Conservation (phyloP, 116 monocot species). For the Phalaenopsis hybrid region DNA sequence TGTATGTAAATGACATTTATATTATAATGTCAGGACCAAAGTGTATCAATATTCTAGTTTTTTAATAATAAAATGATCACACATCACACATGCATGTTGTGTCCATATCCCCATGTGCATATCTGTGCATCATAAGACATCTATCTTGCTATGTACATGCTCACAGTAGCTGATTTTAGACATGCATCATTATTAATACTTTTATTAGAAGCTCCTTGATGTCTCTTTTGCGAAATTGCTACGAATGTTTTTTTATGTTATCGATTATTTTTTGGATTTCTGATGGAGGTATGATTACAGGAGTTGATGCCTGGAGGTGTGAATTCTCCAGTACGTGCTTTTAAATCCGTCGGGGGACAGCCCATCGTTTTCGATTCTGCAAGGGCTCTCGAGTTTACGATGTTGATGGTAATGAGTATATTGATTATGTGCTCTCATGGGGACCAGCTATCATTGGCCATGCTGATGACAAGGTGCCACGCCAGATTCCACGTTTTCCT, state of each 20-base stretch:
- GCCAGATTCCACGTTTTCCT: not conserved
- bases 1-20: too few relatives aligned
- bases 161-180: too few relatives aligned
- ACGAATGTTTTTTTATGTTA: not conserved
- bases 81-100: too few relatives aligned
- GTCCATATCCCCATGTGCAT: too few relatives aligned
- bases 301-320: slow-evolving; percentile 96
- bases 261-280: not conserved
- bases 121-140: too few relatives aligned
- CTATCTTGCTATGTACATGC: too few relatives aligned
- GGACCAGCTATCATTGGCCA: slow-evolving; percentile 88
- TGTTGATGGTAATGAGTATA: slow-evolving; percentile 93
- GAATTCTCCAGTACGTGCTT: slow-evolving; percentile 94
- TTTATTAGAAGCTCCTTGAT: not conserved
- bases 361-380: slow-evolving; percentile 95
- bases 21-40: too few relatives aligned
- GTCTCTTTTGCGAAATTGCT: not conserved
- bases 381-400: slow-evolving; percentile 83
- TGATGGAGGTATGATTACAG: slow-evolving; percentile 17
- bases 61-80: too few relatives aligned
- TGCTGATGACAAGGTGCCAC: slow-evolving; percentile 81
- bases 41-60: too few relatives aligned
- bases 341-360: slow-evolving; percentile 92
- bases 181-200: too few relatives aligned
- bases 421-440: slow-evolving; percentile 85